Evolutionary conservation across 164 flowering plant genomes (phyloP).

Genomic region (Vitis vinifera): DNA sequence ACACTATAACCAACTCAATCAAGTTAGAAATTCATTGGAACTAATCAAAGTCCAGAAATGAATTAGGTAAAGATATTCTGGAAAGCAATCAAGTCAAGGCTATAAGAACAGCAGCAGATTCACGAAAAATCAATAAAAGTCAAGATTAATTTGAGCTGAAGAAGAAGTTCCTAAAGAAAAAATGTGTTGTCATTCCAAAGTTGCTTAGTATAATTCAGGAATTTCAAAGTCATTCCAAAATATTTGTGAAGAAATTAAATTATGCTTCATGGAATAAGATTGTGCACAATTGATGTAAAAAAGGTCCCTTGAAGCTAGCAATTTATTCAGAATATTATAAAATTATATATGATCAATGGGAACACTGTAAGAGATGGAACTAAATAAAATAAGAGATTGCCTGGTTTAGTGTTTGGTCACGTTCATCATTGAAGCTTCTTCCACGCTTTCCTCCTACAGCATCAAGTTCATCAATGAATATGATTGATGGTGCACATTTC

Average conservation of each 20-base stretch:
- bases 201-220: not conserved
- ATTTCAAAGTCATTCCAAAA: too few relatives aligned
- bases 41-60: not conserved
- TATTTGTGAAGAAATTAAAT: too few relatives aligned
- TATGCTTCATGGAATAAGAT: too few relatives aligned
- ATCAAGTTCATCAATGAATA: conserved; percentile 98
- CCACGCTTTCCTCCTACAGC: conserved; percentile 99
- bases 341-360: not conserved
- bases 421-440: conserved; percentile 95
- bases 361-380: conserved; percentile 1
- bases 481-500: conserved; percentile 86
- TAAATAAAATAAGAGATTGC: conserved; percentile 27
- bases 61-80: not conserved
- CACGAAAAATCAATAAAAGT: too few relatives aligned
- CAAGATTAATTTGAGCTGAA: too few relatives aligned
- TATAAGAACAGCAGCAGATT: not conserved
- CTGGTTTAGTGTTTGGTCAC: conserved; percentile 97
- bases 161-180: not conserved
- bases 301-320: too few relatives aligned
- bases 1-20: not conserved
- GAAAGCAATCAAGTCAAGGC: not conserved
- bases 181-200: not conserved
- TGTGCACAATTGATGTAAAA: too few relatives aligned
- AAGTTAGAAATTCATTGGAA: not conserved
- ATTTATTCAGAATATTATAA: not conserved